Evolutionary conservation across 1,284 basidiomycete genomes (phyloP), one percentile per base, ranked within the genome.

Genomic region (Boletus sp.): DNA sequence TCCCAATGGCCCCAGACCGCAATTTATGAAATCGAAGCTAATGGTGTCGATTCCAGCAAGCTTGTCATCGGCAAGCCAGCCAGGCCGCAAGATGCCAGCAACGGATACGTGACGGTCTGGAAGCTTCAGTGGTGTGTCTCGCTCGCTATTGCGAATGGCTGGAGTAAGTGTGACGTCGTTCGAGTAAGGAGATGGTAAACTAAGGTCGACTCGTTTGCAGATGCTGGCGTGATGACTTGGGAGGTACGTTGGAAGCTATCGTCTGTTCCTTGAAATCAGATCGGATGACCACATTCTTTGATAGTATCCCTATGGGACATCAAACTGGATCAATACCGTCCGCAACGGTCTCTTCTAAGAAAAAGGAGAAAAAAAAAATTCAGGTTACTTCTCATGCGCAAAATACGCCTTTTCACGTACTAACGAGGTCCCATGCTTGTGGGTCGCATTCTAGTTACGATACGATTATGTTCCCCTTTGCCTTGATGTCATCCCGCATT

Each of bases 51-150:
- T 16, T n/a, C 8, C 0, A 17, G 29, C 14, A 46, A 46, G 12
- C 39, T 47, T 23, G 46, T 47, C 4, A 42, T 47, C 5, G 40
- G 46, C 3, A 46, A 46, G 14, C 45, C 45, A 10, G 30, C 4
- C 5, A 47, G 9, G 10, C 4, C 5, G 1, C 5, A 4, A 2
- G 45, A 47, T 8, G 33, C 33, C 8, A 7, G 1, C 3, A 36
- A 30, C 5, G 45, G 45, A 10, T 47, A 29, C 25, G 23, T 47
- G 32, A 4, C 23, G 5, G 4, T n/a, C 1, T 9, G 4, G 2
- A 41, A 5, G 8, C 33, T 41, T 20, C 17, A 39, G 13, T 41
- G 3, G 2, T 47, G 45, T 13, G 45, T 47, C 4, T 5, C 19
- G 1, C 5, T 36, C 17, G 45, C 45, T 27, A 19, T 35, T 8